Conservation (phyloP, 768 basidiomycete genomes). For the Trametes sanguinea region DNA sequence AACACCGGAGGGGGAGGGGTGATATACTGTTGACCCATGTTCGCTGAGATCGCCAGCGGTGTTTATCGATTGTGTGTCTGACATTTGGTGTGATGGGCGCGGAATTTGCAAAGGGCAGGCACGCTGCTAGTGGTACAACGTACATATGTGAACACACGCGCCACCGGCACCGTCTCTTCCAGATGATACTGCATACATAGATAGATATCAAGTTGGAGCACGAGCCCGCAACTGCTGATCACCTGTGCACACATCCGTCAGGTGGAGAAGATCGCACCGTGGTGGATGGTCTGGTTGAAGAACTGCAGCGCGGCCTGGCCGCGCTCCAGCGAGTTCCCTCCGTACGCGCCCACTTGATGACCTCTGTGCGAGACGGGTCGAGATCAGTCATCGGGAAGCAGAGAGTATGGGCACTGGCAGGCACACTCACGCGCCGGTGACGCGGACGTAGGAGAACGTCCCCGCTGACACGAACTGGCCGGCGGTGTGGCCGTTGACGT, state of each 20-base stretch:
- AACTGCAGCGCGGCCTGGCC: constrained; percentile 6
- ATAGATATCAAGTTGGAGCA: too few relatives aligned
- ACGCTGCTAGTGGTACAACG: too few relatives aligned
- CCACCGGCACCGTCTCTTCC: too few relatives aligned
- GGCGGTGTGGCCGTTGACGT: constrained; percentile 48
- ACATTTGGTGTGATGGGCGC: too few relatives aligned
- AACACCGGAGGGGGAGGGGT: not conserved
- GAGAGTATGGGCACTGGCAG: not conserved
- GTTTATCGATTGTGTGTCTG: too few relatives aligned
- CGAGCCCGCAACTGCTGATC: not conserved
- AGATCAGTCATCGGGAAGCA: too few relatives aligned
- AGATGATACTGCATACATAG: too few relatives aligned
- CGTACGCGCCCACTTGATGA: constrained; percentile 1
- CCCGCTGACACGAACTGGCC: constrained; percentile 61
- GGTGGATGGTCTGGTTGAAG: constrained; percentile 5
- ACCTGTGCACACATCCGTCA: not conserved
- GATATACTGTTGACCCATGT: not conserved
- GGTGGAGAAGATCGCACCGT: not conserved
- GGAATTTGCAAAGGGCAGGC: too few relatives aligned
- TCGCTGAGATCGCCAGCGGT: not conserved
- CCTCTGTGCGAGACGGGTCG: not conserved
- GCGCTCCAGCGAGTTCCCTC: not conserved
- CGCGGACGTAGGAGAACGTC: constrained; percentile 53
- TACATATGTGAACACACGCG: too few relatives aligned
- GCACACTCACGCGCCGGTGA: constrained; percentile 35